Percentiles rank a stretch among this genome's conserved stretches.
Evolutionary conservation across 179 eudicot species (phyloP).

Genomic region (Camellia oleifera): DNA sequence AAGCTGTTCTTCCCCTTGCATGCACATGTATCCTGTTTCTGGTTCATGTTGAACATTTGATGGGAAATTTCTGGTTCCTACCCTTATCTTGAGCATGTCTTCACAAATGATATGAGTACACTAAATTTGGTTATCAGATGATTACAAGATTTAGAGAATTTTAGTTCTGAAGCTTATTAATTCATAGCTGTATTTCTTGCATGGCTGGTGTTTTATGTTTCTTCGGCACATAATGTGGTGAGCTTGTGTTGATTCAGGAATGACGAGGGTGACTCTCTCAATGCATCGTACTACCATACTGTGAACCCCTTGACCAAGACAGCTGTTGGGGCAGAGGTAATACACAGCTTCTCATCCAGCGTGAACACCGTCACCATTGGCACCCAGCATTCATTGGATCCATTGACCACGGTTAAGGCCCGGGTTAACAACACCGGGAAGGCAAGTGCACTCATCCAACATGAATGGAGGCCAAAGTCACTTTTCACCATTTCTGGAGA

Average conservation of each 20-base stretch:
- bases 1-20: too few species aligned
- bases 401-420: conserved; percentile 35
- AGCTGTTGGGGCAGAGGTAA: conserved; percentile 31
- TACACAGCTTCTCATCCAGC: conserved; percentile 29
- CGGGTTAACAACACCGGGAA: conserved; percentile 38
- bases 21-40: background rate
- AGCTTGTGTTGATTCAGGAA: conserved; percentile 24
- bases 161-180: background rate
- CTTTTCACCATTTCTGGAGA: conserved; percentile 30
- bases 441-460: conserved; percentile 36
- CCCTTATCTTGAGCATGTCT: background rate
- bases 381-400: conserved; percentile 37
- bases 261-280: conserved; percentile 33
- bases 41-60: background rate
- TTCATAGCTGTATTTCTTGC: background rate
- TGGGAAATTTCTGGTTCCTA: background rate
- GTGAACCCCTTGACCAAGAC: conserved; percentile 33
- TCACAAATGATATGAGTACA: background rate
- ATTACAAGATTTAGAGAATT: background rate
- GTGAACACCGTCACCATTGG: conserved; percentile 36
- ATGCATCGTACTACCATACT: conserved; percentile 31
- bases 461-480: conserved; percentile 36
- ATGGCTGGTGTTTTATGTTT: background rate
- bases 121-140: background rate
- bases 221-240: background rate